Evolutionary conservation across 148 eudicot genomes (phyloP).

Genomic region (Amaranthus palmeri): DNA sequence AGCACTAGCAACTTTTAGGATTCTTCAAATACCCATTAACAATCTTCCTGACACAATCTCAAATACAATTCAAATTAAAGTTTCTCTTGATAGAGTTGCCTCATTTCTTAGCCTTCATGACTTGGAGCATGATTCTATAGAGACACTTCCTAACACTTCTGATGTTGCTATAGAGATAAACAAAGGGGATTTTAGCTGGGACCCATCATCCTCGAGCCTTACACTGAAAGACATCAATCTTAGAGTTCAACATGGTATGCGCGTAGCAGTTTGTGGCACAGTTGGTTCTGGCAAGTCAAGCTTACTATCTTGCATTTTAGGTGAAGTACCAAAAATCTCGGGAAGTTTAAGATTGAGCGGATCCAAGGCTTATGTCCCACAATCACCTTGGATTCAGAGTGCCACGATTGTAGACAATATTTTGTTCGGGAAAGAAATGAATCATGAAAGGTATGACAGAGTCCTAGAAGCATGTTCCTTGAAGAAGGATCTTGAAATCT

Average conservation of each 20-base stretch:
- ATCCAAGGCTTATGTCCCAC: conserved; percentile 50
- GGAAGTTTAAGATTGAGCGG: conserved; percentile 42
- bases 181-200: conserved; percentile 55
- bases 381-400: conserved; percentile 58
- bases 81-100: conserved; percentile 48
- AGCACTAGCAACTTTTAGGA: conserved; percentile 46
- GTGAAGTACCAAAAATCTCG: conserved; percentile 45
- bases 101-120: conserved; percentile 44
- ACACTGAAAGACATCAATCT: conserved; percentile 42
- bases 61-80: conserved; percentile 47
- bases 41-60: conserved; percentile 47
- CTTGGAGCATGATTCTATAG: conserved; percentile 32
- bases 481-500: conserved; percentile 49
- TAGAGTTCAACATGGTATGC: conserved; percentile 41
- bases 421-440: conserved; percentile 46
- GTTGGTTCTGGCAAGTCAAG: conserved; percentile 63
- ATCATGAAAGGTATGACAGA: conserved; percentile 36
- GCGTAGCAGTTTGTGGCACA: conserved; percentile 57
- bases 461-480: conserved; percentile 53
- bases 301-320: conserved; percentile 44
- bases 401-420: conserved; percentile 50
- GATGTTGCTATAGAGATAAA: conserved; percentile 35
- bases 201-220: conserved; percentile 27
- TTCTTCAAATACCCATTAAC: conserved; percentile 46
- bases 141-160: conserved; percentile 33